These are phyloP conservation scores for Grosmannia serpens DNA, from an alignment of 2,329 filamentous ascomycete genomes.

Conservation along the genomic window DNA sequence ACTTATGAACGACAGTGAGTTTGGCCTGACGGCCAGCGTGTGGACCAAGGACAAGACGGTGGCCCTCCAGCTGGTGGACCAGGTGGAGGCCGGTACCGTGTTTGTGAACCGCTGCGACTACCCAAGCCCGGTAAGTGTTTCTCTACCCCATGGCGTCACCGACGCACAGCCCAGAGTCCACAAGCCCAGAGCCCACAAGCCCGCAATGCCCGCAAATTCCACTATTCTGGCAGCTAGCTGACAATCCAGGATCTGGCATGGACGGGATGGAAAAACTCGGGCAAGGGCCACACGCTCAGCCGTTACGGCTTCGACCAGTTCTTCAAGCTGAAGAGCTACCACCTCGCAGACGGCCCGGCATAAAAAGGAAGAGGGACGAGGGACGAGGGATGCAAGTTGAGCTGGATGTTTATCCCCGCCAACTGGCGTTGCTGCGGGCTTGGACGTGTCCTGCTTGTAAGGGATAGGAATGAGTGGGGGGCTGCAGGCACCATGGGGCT, in stretches of 20 bases:
- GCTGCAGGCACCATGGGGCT: neutral
- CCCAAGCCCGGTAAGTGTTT: conserved; percentile 66
- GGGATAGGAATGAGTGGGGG: neutral
- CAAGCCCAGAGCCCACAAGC: too few relatives aligned
- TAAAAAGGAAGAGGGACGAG: neutral
- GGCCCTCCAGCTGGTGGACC: conserved; percentile 65
- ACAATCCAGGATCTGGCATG: conserved; percentile 68
- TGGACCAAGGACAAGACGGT: conserved; percentile 81
- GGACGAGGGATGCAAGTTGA: neutral
- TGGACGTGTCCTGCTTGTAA: neutral
- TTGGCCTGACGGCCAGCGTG: conserved; percentile 89
- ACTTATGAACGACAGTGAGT: conserved; percentile 91
- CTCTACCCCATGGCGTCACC: neutral
- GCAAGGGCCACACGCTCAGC: conserved; percentile 81
- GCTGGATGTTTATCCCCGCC: neutral
- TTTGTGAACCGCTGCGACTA: conserved; percentile 94
- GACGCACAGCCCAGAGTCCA: too few relatives aligned
- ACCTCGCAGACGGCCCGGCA: conserved; percentile 66
- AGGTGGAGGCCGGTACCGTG: conserved; percentile 85
- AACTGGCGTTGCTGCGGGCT: too few relatives aligned
- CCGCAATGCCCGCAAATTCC: neutral
- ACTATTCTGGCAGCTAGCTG: neutral
- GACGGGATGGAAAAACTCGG: conserved; percentile 97
- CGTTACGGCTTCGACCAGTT: conserved; percentile 91
- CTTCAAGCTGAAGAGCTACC: conserved; percentile 91